Base-by-base conservation (phyloP, 1,284 basidiomycete genomes). In the Cryptococcus sp. region DNA sequence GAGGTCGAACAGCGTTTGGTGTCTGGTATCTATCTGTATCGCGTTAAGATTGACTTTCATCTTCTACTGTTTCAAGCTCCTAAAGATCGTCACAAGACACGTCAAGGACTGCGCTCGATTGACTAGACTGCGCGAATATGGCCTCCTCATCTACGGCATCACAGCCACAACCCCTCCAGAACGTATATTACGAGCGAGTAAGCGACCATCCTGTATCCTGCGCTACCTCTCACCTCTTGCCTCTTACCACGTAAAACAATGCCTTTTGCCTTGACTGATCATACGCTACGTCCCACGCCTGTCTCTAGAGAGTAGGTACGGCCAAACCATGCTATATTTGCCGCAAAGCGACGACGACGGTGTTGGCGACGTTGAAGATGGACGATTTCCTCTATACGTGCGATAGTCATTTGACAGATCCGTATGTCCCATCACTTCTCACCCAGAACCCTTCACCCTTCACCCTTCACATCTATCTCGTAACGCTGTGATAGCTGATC, bases 361-460 rank as follows among this genome's bases (percentile, higher is more conserved):
- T 79, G 1, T 62, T 79, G 10, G 70, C 75, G 3, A 79, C 78
- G 19, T 16, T 77, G 43, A 74, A 74, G 56, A 69, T 72, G 10
- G 72, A 78, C 46, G 77, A 78, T 58, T 79, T 73, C 52, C 46
- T 79, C 42, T 79, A 78, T 50, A 72, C 72, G 6, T 79, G 78
- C 51, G 71, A 74, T 15, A 64, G 70, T 13, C 78, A 79, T 59
- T 60, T 79, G 53, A 66, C 50, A 10, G 78, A 79, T 64, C 65
- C 68, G 77, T 78, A 50, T 54, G 77, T 71, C 38, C n/a, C n/a
- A n/a, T n/a, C n/a, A n/a, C n/a, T n/a, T 11, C 11, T 19, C 38
- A 22, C 47, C n/a, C 10, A 7, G 3, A 7, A 10, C n/a, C n/a
- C 8, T 8, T 35, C 13, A 35, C 2, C 30, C 30, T 35, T 35